These are phyloP conservation scores for grape (Vitis vinifera) DNA, from an alignment of 164 flowering plant species.

Conservation along the genomic window ASM3070453v1 NC_081805.1:20532001-20532500, in stretches of 20 bases:
- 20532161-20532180: constrained; percentile 29
- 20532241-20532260: not conserved
- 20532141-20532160: constrained; percentile 39
- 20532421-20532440: constrained; percentile 1
- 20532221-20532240: too few relatives aligned
- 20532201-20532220: not conserved
- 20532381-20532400: constrained; percentile 3
- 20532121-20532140: constrained; percentile 37
- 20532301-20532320: constrained; percentile 78
- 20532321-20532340: constrained; percentile 80
- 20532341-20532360: constrained; percentile 51
- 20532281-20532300: constrained; percentile 55
- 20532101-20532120: constrained; percentile 46
- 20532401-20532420: not conserved
- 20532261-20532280: constrained; percentile 18
- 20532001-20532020: constrained; percentile 34
- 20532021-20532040: constrained; percentile 42
- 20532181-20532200: constrained; percentile 21
- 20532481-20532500: not conserved
- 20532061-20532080: constrained; percentile 53
- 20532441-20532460: not conserved
- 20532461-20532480: not conserved
- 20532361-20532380: constrained; percentile 23
- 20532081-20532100: constrained; percentile 40
- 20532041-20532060: constrained; percentile 45